phyloP scores from a whole-genome alignment of 257 asterid genomes.

The Echites panduratus region DNA sequence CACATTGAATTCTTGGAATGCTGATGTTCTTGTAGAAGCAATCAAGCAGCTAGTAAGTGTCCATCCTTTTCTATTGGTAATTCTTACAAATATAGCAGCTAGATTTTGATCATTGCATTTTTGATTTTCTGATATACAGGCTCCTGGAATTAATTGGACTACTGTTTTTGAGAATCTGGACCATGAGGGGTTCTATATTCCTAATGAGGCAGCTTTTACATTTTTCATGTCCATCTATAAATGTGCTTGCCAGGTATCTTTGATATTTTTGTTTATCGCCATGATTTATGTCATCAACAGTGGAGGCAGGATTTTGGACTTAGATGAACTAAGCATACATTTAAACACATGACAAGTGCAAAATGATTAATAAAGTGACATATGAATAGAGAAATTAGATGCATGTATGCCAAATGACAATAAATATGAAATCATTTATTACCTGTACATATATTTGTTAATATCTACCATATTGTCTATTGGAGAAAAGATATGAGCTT shows the following conservation, averaged over 20 bases:
- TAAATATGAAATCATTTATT: background rate
- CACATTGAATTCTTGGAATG: constrained; percentile 60
- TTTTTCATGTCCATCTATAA: constrained; percentile 75
- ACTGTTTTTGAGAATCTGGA: constrained; percentile 79
- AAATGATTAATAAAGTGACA: background rate
- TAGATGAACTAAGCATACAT: background rate
- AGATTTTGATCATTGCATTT: background rate
- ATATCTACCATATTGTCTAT: background rate
- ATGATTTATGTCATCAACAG: background rate
- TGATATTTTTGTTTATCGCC: background rate
- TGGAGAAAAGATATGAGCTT: background rate
- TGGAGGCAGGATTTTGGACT: background rate
- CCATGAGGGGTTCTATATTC: constrained; percentile 81
- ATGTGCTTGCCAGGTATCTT: constrained; percentile 73
- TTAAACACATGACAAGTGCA: background rate
- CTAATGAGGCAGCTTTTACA: constrained; percentile 71
- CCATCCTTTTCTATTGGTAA: constrained; percentile 5
- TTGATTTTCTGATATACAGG: constrained; percentile 38
- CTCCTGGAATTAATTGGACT: constrained; percentile 74
- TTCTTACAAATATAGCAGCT: background rate
- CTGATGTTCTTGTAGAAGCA: constrained; percentile 75
- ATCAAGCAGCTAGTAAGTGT: constrained; percentile 77
- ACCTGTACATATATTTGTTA: background rate
- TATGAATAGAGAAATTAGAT: background rate
- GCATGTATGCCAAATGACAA: background rate